Percentiles rank a stretch among this genome's conserved stretches.
Evolutionary conservation across 2,329 filamentous ascomycete genomes (phyloP).

Genomic region (Endothia cerciana): DNA sequence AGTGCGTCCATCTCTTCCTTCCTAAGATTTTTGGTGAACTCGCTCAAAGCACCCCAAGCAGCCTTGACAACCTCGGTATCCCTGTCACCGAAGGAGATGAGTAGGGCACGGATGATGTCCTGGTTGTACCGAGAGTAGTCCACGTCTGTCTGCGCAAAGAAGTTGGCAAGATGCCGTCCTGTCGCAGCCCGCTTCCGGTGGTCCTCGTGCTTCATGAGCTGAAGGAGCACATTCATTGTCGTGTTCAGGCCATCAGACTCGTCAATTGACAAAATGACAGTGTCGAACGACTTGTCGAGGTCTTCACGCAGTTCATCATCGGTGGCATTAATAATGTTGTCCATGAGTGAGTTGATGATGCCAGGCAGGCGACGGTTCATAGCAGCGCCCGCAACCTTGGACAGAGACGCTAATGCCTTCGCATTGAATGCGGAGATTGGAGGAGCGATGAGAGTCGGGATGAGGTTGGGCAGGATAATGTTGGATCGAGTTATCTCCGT

Average conservation of each 20-base stretch:
- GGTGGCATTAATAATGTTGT: constrained; percentile 79
- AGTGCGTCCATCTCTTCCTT: constrained; percentile 99
- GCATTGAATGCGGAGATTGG: constrained; percentile 96
- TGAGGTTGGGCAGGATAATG: constrained; percentile 93
- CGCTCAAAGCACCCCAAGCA: constrained; percentile 83
- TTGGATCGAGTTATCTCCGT: constrained; percentile 94
- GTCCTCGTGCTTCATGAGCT: constrained; percentile 89
- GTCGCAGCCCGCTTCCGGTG: constrained; percentile 80
- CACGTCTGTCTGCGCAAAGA: constrained; percentile 78
- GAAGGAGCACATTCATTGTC: constrained; percentile 89
- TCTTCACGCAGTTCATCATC: constrained; percentile 76
- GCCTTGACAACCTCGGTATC: constrained; percentile 85
- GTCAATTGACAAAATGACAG: constrained; percentile 88
- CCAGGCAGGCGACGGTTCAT: constrained; percentile 90
- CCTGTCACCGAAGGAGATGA: constrained; percentile 89
- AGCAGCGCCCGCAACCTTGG: constrained; percentile 84
- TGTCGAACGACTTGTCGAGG: constrained; percentile 81
- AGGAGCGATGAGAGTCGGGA: constrained; percentile 86
- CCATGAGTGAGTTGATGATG: constrained; percentile 92
- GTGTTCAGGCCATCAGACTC: constrained; percentile 96
- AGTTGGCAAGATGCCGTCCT: constrained; percentile 78
- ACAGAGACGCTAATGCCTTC: constrained; percentile 87
- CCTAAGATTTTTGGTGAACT: constrained; percentile 84
- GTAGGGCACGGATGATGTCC: constrained; percentile 86
- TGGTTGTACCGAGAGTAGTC: constrained; percentile 97